Conservation (phyloP, 2,329 filamentous ascomycete species). For the Chaetomiaceae sp. region DNA sequence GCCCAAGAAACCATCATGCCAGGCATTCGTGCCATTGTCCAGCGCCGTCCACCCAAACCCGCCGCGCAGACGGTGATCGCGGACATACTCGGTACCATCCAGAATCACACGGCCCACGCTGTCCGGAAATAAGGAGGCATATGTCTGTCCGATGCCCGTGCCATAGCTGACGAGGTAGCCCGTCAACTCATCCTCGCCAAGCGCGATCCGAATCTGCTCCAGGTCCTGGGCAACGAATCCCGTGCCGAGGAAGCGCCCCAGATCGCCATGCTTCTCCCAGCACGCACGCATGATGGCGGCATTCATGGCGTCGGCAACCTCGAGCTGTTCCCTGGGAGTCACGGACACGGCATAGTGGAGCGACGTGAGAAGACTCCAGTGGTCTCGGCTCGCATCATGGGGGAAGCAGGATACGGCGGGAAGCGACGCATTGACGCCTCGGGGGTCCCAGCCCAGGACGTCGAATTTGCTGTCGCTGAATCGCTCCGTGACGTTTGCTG, state of each 20-base stretch:
- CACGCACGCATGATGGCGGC: conserved; percentile 42
- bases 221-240: conserved; percentile 45
- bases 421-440: conserved; percentile 45
- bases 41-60: conserved; percentile 45
- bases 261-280: conserved; percentile 39
- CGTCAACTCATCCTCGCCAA: conserved; percentile 44
- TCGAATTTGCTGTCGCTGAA: conserved; percentile 42
- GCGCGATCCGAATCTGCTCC: conserved; percentile 43
- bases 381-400: conserved; percentile 41
- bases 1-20: conserved; percentile 46
- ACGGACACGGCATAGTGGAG: conserved; percentile 37
- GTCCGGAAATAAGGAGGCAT: conserved; percentile 46
- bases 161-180: conserved; percentile 49
- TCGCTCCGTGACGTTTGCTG: conserved; percentile 36
- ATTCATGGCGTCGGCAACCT: conserved; percentile 42
- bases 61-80: conserved; percentile 41
- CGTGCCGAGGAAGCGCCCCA: conserved; percentile 43
- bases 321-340: conserved; percentile 36
- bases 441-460: conserved; percentile 51
- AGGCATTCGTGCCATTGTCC: conserved; percentile 46
- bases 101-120: conserved; percentile 45
- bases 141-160: conserved; percentile 48
- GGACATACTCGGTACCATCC: conserved; percentile 45
- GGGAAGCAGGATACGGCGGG: conserved; percentile 45
- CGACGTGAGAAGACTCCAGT: conserved; percentile 38